Evolutionary conservation across 805 yeast genomes (phyloP).

Genomic region (Hanseniaspora taiwanica): DNA sequence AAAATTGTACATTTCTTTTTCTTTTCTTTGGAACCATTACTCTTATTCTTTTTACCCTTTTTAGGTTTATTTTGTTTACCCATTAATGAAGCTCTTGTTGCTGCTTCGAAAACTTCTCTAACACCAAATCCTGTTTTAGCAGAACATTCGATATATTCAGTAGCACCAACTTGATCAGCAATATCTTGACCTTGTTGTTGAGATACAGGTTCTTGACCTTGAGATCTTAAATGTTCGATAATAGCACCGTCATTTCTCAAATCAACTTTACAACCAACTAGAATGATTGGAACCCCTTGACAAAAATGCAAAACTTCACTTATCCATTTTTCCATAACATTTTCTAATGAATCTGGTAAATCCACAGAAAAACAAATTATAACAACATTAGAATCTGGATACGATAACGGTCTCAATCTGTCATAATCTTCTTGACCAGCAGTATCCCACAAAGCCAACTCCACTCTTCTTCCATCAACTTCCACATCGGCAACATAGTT

Average conservation of each 20-base stretch:
- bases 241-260: constrained; percentile 72
- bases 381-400: constrained; percentile 87
- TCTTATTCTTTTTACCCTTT: constrained; percentile 14
- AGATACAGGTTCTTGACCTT: constrained; percentile 21
- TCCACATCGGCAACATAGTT: constrained; percentile 96
- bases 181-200: constrained; percentile 45
- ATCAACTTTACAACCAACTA: constrained; percentile 88
- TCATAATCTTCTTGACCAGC: constrained; percentile 98
- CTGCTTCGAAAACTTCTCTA: constrained; percentile 82
- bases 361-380: constrained; percentile 85
- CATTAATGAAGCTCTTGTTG: constrained; percentile 70
- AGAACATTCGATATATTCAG: constrained; percentile 70
- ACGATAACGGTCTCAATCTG: constrained; percentile 79
- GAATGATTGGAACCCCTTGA: constrained; percentile 83
- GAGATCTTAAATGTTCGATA: constrained; percentile 49
- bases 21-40: constrained; percentile 5
- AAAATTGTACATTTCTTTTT: constrained; percentile 16
- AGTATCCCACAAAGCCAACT: constrained; percentile 93
- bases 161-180: constrained; percentile 69
- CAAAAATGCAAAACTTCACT: constrained; percentile 89
- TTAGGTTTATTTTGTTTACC: constrained; percentile 29
- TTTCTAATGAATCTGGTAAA: constrained; percentile 82
- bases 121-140: constrained; percentile 89
- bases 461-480: constrained; percentile 82
- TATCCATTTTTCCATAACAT: constrained; percentile 93